A percentile compares a stretch with the other conserved stretches of the same genome.
phyloP scores from a whole-genome alignment of 1,139 yeast species.

The Pichiaceae sp. region DNA sequence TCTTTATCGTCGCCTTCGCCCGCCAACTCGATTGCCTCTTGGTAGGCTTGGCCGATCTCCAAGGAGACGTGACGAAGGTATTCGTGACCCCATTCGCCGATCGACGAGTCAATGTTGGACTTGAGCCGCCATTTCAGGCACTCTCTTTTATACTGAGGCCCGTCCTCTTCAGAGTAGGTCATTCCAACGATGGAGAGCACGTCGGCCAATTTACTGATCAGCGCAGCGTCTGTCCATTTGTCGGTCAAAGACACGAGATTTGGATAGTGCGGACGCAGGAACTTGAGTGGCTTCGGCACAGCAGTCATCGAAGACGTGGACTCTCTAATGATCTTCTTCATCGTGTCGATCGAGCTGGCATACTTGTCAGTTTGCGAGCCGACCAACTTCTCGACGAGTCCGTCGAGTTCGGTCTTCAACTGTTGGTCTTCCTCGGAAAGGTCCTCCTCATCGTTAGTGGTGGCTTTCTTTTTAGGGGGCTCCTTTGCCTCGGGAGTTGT shows the following conservation, averaged over 20 bases:
- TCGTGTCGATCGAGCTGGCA: constrained; percentile 49
- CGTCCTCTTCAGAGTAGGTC: constrained; percentile 79
- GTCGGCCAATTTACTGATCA: constrained; percentile 57
- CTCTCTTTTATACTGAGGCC: constrained; percentile 48
- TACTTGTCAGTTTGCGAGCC: constrained; percentile 44
- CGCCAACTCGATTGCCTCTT: constrained; percentile 30
- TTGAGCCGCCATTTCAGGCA: constrained; percentile 74
- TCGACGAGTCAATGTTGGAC: constrained; percentile 44
- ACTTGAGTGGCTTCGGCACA: constrained; percentile 96
- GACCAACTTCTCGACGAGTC: constrained; percentile 70
- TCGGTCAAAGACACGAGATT: constrained; percentile 50
- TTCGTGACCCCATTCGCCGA: constrained; percentile 96
- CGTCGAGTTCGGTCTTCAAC: constrained; percentile 78
- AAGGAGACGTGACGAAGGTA: constrained; percentile 92
- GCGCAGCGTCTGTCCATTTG: constrained; percentile 38
- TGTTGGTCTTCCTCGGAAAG: constrained; percentile 90
- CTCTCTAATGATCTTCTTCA: constrained; percentile 76
- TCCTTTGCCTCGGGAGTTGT: neutral
- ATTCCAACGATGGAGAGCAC: constrained; percentile 88
- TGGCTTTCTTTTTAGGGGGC: constrained; percentile 3
- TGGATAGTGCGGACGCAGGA: constrained; percentile 81
- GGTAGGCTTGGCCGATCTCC: constrained; percentile 86
- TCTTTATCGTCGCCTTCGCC: constrained; percentile 28
- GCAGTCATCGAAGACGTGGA: constrained; percentile 99
- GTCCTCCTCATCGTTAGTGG: constrained; percentile 48